phyloP scores from a whole-genome alignment of 495 filamentous ascomycete species.

The Trichoderma reesei region DNA sequence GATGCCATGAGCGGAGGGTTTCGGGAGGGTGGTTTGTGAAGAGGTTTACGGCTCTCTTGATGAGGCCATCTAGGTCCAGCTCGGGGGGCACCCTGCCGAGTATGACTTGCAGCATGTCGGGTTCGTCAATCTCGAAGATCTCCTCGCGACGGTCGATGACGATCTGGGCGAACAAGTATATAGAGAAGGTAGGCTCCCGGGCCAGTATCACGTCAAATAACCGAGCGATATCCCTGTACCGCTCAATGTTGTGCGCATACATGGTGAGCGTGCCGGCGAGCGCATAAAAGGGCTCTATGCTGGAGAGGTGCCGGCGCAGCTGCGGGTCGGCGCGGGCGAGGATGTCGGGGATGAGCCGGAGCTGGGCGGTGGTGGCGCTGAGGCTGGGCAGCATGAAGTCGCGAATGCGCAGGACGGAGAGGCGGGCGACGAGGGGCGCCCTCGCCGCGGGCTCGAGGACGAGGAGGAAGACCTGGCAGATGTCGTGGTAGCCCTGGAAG shows the following conservation, averaged over 20 bases:
- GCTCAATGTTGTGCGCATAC: conserved; percentile 91
- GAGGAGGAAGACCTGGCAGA: conserved; percentile 90
- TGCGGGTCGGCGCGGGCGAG: conserved; percentile 56
- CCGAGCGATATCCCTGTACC: conserved; percentile 76
- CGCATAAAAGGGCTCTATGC: conserved; percentile 83
- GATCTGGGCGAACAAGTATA: conserved; percentile 89
- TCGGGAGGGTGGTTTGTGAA: conserved; percentile 64
- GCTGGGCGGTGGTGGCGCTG: conserved; percentile 68
- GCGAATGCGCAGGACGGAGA: conserved; percentile 81
- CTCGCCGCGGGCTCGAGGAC: conserved; percentile 51
- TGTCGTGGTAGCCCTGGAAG: conserved; percentile 98
- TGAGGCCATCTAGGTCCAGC: conserved; percentile 72
- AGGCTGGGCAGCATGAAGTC: conserved; percentile 96
- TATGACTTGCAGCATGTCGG: conserved; percentile 85
- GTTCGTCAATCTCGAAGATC: conserved; percentile 79
- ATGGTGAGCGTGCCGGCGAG: conserved; percentile 82
- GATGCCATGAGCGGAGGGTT: conserved; percentile 58
- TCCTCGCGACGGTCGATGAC: conserved; percentile 70
- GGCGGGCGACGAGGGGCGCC: conserved; percentile 52
- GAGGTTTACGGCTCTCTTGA: conserved; percentile 51
- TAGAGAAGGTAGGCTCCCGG: conserved; percentile 67
- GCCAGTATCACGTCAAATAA: conserved; percentile 88
- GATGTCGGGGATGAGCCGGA: conserved; percentile 75
- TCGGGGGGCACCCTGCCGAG: conserved; percentile 79
- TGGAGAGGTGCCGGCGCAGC: conserved; percentile 61